phyloP scores from a whole-genome alignment of 805 yeast species.

The Ogataea wickerhamii region DNA sequence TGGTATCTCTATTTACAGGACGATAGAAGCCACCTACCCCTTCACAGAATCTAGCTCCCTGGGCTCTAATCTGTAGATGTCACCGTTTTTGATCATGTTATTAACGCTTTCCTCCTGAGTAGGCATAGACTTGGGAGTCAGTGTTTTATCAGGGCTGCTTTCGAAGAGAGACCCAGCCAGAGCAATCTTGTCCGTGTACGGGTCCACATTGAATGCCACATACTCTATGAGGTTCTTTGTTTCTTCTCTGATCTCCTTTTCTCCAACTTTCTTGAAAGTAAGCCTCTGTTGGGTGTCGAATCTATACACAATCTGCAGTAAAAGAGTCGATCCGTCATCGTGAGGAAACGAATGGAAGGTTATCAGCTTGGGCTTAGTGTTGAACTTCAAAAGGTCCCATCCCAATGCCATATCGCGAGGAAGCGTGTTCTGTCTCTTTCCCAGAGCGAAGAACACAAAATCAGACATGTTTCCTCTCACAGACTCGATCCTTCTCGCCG shows the following conservation, averaged over 20 bases:
- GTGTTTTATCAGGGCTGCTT: conserved; percentile 39
- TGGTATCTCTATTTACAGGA: conserved; percentile 6
- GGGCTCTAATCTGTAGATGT: conserved; percentile 37
- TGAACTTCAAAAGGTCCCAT: conserved; percentile 77
- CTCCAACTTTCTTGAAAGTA: conserved; percentile 41
- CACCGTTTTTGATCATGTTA: conserved; percentile 33
- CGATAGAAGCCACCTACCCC: conserved; percentile 1
- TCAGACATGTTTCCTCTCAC: conserved; percentile 47
- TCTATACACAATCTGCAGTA: conserved; percentile 53
- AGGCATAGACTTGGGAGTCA: conserved; percentile 27
- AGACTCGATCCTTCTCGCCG: conserved; percentile 47
- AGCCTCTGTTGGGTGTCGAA: conserved; percentile 62
- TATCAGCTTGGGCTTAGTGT: conserved; percentile 66
- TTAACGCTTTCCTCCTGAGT: conserved; percentile 28
- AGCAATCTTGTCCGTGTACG: conserved; percentile 51
- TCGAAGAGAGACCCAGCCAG: conserved; percentile 70
- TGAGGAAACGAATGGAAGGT: conserved; percentile 56
- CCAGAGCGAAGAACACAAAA: conserved; percentile 61
- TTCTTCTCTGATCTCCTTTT: conserved; percentile 40
- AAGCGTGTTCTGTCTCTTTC: conserved; percentile 46
- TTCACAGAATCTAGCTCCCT: conserved; percentile 14
- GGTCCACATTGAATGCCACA: conserved; percentile 57
- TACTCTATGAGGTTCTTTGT: conserved; percentile 59
- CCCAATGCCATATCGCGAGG: conserved; percentile 59
- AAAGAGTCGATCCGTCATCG: conserved; percentile 35